Conservation (phyloP, 2,329 filamentous ascomycete species). For the Penicillium sp. region DNA sequence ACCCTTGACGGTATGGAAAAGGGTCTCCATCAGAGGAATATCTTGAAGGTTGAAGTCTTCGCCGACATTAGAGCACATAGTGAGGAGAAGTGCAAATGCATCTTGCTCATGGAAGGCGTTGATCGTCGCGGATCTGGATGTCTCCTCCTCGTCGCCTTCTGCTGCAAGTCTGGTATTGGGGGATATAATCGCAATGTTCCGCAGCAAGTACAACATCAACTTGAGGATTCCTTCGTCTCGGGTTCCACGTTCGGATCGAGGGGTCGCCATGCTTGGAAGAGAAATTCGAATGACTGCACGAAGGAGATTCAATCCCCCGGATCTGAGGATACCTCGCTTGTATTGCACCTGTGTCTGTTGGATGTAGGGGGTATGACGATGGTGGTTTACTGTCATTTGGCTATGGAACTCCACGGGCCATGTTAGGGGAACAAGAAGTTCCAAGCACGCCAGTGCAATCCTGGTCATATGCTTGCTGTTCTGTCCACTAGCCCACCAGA, state of each 20-base stretch:
- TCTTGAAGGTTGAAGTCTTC: slow-evolving; percentile 89
- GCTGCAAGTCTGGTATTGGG: slow-evolving; percentile 63
- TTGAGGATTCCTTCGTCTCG: slow-evolving; percentile 90
- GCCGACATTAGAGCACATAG: slow-evolving; percentile 81
- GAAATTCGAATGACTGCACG: slow-evolving; percentile 72
- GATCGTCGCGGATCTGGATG: slow-evolving; percentile 78
- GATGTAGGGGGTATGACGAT: slow-evolving; percentile 80
- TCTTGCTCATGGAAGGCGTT: slow-evolving; percentile 86
- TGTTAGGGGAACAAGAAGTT: slow-evolving; percentile 82
- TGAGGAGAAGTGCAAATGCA: slow-evolving; percentile 74
- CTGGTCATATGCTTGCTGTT: slow-evolving; percentile 68
- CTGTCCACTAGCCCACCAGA: slow-evolving; percentile 65
- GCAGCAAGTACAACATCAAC: slow-evolving; percentile 75
- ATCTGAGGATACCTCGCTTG: slow-evolving; percentile 79
- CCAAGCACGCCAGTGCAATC: slow-evolving; percentile 74
- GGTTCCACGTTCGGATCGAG: slow-evolving; percentile 63
- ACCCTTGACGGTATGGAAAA: slow-evolving; percentile 88
- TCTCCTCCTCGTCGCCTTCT: slow-evolving; percentile 81
- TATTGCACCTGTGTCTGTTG: slow-evolving; percentile 81
- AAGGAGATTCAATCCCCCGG: slow-evolving; percentile 66
- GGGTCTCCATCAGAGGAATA: slow-evolving; percentile 75
- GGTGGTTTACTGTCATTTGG: slow-evolving; percentile 83
- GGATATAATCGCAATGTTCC: slow-evolving; percentile 78
- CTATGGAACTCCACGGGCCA: slow-evolving; percentile 81
- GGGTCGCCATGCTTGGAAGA: slow-evolving; percentile 73